phyloP scores from a whole-genome alignment of 1,284 basidiomycete genomes.

The Sporisorium scitamineum region DNA sequence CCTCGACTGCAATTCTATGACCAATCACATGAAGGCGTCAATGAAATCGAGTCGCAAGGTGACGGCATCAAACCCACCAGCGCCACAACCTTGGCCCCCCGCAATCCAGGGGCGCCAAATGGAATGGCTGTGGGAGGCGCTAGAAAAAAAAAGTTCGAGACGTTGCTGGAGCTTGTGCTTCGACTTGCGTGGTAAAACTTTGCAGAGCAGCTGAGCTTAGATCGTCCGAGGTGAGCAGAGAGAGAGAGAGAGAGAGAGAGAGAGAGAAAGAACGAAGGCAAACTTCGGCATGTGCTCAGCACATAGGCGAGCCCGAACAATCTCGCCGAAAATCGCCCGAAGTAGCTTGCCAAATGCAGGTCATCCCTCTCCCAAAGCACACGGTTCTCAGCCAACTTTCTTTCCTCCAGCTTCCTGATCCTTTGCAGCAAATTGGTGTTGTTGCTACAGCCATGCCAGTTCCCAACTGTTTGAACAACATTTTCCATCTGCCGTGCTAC shows the following conservation, averaged over 20 bases:
- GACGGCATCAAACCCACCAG: constrained; percentile 13
- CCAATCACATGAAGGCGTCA: constrained; percentile 1
- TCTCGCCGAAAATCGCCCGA: constrained; percentile 23
- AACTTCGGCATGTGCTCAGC: constrained; percentile 5
- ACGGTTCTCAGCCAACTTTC: not conserved
- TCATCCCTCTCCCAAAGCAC: not conserved
- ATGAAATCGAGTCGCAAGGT: constrained; percentile 14
- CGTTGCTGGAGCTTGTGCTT: not conserved
- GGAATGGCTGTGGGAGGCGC: not conserved
- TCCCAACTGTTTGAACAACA: too few species aligned
- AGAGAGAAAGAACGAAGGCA: not conserved
- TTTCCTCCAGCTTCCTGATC: not conserved
- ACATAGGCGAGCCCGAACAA: not conserved
- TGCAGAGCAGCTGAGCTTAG: not conserved
- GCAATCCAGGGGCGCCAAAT: not conserved
- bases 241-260: not conserved
- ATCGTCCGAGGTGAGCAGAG: not conserved
- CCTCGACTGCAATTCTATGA: not conserved
- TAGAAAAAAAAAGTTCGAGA: not conserved
- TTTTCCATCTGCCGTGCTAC: too few species aligned
- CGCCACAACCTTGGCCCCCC: not conserved
- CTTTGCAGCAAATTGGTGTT: too few species aligned
- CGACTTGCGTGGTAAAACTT: constrained; percentile 2
- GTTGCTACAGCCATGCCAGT: too few species aligned
- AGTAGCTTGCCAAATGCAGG: not conserved